Evolutionary conservation across 345 rosid genomes (phyloP).

Genomic region (Syzygium aqueum): DNA sequence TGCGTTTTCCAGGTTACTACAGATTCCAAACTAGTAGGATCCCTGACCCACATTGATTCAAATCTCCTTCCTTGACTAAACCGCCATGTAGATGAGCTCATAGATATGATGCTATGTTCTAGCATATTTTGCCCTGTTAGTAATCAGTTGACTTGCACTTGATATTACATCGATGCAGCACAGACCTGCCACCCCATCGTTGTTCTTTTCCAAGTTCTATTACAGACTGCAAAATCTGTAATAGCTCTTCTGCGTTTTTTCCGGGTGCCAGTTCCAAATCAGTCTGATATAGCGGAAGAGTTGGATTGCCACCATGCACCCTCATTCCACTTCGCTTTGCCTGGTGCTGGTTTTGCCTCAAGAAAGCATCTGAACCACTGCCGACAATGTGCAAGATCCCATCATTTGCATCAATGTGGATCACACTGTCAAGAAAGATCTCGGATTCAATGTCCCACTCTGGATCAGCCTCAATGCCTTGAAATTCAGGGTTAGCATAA

Average conservation of each 20-base stretch:
- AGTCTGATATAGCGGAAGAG: conserved; percentile 66
- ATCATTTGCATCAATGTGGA: conserved; percentile 48
- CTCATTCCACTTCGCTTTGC: conserved; percentile 29
- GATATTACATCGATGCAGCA: conserved; percentile 47
- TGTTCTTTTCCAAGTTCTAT: conserved; percentile 56
- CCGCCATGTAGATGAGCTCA: neutral
- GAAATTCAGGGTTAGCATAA: conserved; percentile 51
- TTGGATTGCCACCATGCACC: conserved; percentile 46
- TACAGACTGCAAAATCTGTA: conserved; percentile 40
- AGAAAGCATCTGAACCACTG: conserved; percentile 54
- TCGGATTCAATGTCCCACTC: conserved; percentile 72
- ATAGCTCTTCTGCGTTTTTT: conserved; percentile 43
- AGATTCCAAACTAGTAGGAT: neutral
- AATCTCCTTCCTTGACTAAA: neutral
- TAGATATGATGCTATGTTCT: neutral
- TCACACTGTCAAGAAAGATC: conserved; percentile 59
- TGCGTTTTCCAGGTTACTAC: neutral
- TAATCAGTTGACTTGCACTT: neutral
- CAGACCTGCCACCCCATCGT: conserved; percentile 35
- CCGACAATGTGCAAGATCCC: conserved; percentile 65
- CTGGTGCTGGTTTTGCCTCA: conserved; percentile 49
- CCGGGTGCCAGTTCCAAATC: conserved; percentile 49
- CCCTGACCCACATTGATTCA: neutral
- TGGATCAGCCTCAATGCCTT: conserved; percentile 54
- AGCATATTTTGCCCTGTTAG: neutral